A percentile compares a stretch with the other conserved stretches of the same genome.
Evolutionary conservation across 2,329 filamentous ascomycete genomes (phyloP).

Genomic region (Zasmidium cellare): DNA sequence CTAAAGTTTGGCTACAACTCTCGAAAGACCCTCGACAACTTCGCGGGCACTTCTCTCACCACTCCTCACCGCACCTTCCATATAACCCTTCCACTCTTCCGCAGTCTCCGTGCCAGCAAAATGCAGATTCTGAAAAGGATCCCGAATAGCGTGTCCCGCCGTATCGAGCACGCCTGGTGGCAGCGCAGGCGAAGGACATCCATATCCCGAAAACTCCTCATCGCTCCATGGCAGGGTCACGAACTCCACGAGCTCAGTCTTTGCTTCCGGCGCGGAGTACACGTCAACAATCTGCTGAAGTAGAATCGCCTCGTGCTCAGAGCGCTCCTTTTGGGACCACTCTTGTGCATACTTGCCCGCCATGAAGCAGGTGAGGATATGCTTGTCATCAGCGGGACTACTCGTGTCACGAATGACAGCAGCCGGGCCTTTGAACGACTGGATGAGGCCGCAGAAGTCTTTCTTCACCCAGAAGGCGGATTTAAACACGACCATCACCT

Average conservation of each 20-base stretch:
- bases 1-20: slow-evolving; percentile 12
- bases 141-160: slow-evolving; percentile 16
- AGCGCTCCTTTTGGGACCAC: slow-evolving; percentile 31
- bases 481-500: slow-evolving; percentile 50
- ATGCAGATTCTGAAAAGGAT: slow-evolving; percentile 42
- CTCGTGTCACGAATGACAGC: slow-evolving; percentile 48
- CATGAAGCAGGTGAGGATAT: slow-evolving; percentile 42
- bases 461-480: slow-evolving; percentile 47
- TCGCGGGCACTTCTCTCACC: slow-evolving; percentile 51
- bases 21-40: slow-evolving; percentile 33
- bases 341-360: slow-evolving; percentile 36
- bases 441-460: slow-evolving; percentile 47
- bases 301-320: slow-evolving; percentile 31
- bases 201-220: slow-evolving; percentile 25
- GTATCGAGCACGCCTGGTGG: slow-evolving; percentile 18
- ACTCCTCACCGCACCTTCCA: slow-evolving; percentile 55
- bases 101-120: slow-evolving; percentile 57
- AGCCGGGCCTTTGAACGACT: slow-evolving; percentile 49
- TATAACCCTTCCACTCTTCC: slow-evolving; percentile 55
- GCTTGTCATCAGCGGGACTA: slow-evolving; percentile 17
- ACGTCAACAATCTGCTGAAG: slow-evolving; percentile 36
- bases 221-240: slow-evolving; percentile 33
- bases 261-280: slow-evolving; percentile 22
- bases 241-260: slow-evolving; percentile 20
- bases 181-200: slow-evolving; percentile 23